Evolutionary conservation across 257 asterid species (phyloP), one percentile per base, ranked within the genome.

Genomic region (Mitragyna speciosa): DNA sequence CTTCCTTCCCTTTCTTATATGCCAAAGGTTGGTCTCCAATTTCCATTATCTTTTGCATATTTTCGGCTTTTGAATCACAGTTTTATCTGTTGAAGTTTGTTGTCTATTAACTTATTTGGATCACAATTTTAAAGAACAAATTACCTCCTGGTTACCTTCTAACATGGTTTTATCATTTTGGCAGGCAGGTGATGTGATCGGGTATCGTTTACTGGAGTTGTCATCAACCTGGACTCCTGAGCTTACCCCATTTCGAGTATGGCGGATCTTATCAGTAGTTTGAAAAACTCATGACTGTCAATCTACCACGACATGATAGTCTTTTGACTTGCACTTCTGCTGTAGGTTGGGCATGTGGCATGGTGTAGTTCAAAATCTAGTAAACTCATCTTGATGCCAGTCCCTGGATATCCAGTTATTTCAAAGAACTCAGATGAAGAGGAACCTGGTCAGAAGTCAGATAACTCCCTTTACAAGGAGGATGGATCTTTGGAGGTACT

Each of bases 141-240:
- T 43, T 64, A 19, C 47, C 47, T 41, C 70, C 63, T 48, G 64
- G 14, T 65, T 66, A 17, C 54, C 20, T 12, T 74, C 65, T 64
- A 51, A 31, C 24, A 56, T 17, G 11, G 20, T 70, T 59, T 39
- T 41, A 24, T 71, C 4, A 52, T 70, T 31, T 80, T 84, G 78
- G 75, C 92, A 96, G 99, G 91, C 84, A 85, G 98, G 97, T 79
- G 97, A 92, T 81, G 84, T 91, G 87, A 88, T 96, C 80, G 97
- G 90, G 20, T 96, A 94, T 74, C 93, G 94, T 49, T 31, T 91
- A 76, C 90, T 94, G 80, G 97, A 94, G 83, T 88, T 96, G 76
- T 92, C 99, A 77, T 94, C 99, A 26, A 81, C 91, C 82, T 94
- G 98, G 98, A 92, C 96, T 73, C 99, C 99, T 36, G 97, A 90